Evolutionary conservation across 352 stramenopile species (phyloP).

Genomic region (Phytopythium litorale): DNA sequence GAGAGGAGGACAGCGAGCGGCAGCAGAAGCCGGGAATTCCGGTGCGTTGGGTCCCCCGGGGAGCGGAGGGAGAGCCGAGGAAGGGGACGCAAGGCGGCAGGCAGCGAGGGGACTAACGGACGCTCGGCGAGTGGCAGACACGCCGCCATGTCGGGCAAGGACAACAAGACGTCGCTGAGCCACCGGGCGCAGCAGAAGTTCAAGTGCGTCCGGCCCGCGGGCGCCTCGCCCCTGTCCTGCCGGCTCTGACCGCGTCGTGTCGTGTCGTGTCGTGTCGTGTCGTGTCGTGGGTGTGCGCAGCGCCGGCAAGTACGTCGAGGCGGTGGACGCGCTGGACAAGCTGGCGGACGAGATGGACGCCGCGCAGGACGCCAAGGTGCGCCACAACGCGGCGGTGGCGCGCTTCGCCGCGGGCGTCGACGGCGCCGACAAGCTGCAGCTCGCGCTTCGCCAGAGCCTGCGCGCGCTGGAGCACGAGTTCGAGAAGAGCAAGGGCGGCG

Average conservation of each 20-base stretch:
- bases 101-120: not conserved
- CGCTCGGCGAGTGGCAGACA: not conserved
- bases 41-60: not conserved
- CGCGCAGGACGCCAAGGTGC: constrained; percentile 75
- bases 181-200: constrained; percentile 86
- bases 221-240: not conserved
- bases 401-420: constrained; percentile 62
- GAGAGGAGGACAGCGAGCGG: not conserved
- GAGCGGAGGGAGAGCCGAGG: not conserved
- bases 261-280: not conserved
- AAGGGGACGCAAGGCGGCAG: not conserved
- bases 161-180: constrained; percentile 85
- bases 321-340: constrained; percentile 80
- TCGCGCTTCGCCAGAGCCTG: constrained; percentile 60
- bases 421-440: constrained; percentile 68
- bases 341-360: constrained; percentile 77
- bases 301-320: constrained; percentile 80
- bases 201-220: constrained; percentile 40
- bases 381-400: constrained; percentile 79
- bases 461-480: constrained; percentile 61
- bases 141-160: constrained; percentile 65
- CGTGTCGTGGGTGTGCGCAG: not conserved
- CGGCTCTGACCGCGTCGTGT: no score
- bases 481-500: constrained; percentile 22
- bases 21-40: not conserved